Evolutionary conservation across 164 flowering plant species (phyloP), one percentile per base, ranked within the genome.

Genomic region (Amborella trichopoda): DNA sequence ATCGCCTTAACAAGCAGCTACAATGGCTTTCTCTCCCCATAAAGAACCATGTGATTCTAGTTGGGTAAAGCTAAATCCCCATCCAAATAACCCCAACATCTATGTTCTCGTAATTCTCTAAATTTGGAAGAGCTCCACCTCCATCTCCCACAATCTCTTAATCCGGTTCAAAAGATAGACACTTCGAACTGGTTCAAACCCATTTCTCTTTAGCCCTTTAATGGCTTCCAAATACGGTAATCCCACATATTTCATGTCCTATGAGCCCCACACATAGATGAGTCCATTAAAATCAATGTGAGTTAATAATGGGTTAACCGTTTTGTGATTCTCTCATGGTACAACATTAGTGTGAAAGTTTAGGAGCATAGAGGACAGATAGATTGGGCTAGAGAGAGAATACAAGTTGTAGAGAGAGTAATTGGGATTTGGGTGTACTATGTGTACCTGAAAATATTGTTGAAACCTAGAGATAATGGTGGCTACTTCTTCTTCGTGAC

Each of bases 211-310:
- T 49, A 88, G 59, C 36, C 64, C 62, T 28, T 91, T 71, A 39
- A 88, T 73, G n/a, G 94, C 96, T 56, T 93, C 99, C 2, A 88
- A 63, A 60, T 88, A 80, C 76, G 87, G 99, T 59, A 84, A 30
- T 1, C 99, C 99, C 10, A 91, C 99, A 52, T 95, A 84, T 68
- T 91, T 91, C 99, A 91, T 91, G 59, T 91, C 99, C 81, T 93
- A 96, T 1, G 96, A 82, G 1, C 96, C 99, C 24, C 99, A 56
- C 6, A 91, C 99, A 43, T 34, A 82, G 41, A 93, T 74, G 28
- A 66, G 40, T 3, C 95, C 95, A 2, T 37, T 17, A 8, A 33
- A 25, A 49, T 88, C 94, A 46, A 84, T 9, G 50, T 63, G 76
- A 14, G 89, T 96, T 1, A 42, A 53, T 46, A 88, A 83, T 1